phyloP scores from a whole-genome alignment of 2,329 filamentous ascomycete species.

The Venturia asperata region DNA sequence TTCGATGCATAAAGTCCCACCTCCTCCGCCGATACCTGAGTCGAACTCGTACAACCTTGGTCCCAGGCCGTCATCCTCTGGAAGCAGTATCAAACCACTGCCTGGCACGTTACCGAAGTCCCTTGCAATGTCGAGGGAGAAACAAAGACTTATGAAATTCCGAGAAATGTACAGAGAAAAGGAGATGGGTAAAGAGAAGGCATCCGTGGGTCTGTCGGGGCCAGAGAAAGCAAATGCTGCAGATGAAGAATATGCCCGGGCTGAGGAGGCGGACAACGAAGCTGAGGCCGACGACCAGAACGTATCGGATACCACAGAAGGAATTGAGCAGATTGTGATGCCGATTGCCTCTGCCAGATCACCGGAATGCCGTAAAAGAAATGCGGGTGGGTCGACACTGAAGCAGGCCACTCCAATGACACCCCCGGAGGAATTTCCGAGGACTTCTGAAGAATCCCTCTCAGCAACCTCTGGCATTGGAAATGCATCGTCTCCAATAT shows the following conservation, averaged over 20 bases:
- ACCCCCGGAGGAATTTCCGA: slow-evolving; percentile 1
- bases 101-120: slow-evolving; percentile 37
- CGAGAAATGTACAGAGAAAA: slow-evolving; percentile 76
- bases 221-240: neutral
- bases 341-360: neutral
- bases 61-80: slow-evolving; percentile 24
- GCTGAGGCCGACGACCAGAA: slow-evolving; percentile 1
- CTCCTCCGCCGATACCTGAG: slow-evolving; percentile 32
- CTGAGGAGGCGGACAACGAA: slow-evolving; percentile 13
- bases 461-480: neutral
- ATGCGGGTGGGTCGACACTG: neutral
- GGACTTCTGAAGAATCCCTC: neutral
- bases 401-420: slow-evolving; percentile 1
- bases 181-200: slow-evolving; percentile 22
- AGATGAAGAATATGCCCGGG: neutral
- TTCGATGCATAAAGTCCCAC: slow-evolving; percentile 29
- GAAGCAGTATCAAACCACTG: slow-evolving; percentile 37
- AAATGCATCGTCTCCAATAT: slow-evolving; percentile 16
- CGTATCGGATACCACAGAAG: neutral
- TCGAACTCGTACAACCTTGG: slow-evolving; percentile 21
- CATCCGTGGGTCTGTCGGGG: neutral
- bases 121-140: slow-evolving; percentile 73
- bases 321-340: neutral
- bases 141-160: slow-evolving; percentile 87
- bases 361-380: neutral